Percentiles rank a stretch among this genome's conserved stretches.
These are phyloP conservation scores for Porcisia hertigi DNA, from an alignment of 208 protist species.

Conservation along the genomic window DNA sequence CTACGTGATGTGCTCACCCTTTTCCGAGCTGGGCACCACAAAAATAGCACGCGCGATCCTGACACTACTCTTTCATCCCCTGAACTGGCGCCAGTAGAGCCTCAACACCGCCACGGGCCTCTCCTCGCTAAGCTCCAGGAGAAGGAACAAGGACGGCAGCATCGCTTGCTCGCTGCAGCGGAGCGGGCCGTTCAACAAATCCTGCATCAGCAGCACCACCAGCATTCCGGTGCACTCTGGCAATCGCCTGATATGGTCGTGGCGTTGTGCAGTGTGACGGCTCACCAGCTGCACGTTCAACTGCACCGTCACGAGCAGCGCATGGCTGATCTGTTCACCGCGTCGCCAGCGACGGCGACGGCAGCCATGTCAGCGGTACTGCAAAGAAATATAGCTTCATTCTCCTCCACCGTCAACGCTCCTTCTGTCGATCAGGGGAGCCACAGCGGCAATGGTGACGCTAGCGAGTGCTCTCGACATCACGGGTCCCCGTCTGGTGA, in stretches of 20 bases:
- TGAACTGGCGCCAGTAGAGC: background rate
- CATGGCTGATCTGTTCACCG: background rate
- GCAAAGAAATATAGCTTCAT: background rate
- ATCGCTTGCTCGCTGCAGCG: conserved; percentile 25
- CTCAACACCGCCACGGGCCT: background rate
- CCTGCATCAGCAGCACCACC: conserved; percentile 15
- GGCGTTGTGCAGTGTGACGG: conserved; percentile 22
- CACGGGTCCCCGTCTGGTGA: too few species aligned
- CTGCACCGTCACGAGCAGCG: conserved; percentile 18
- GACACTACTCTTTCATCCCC: background rate
- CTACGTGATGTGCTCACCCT: background rate
- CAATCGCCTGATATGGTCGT: conserved; percentile 10
- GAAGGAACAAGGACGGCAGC: conserved; percentile 18
- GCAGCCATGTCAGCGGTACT: background rate
- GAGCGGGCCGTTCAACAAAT: conserved; percentile 24
- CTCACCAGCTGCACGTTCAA: conserved; percentile 23
- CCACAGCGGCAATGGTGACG: background rate
- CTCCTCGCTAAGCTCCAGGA: conserved; percentile 2
- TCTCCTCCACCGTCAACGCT: background rate
- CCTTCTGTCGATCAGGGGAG: background rate
- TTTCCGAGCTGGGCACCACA: background rate
- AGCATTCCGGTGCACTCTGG: conserved; percentile 13
- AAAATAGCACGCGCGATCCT: background rate
- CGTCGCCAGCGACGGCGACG: background rate
- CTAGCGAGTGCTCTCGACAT: background rate